Evolutionary conservation across 345 rosid species (phyloP).

Genomic region (Murraya koenigii): DNA sequence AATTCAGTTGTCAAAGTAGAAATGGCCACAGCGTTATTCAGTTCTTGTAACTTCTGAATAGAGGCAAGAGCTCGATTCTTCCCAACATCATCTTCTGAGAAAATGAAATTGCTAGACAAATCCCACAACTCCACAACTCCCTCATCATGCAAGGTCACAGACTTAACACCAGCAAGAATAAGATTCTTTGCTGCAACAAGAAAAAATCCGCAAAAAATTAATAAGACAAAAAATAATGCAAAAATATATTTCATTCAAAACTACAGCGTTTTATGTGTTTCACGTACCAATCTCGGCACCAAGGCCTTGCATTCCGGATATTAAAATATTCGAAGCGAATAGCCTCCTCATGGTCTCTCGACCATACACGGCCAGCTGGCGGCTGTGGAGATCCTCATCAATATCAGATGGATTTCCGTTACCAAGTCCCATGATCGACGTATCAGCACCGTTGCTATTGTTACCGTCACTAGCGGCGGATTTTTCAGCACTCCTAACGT

Average conservation of each 20-base stretch:
- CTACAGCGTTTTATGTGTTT: neutral
- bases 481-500: constrained; percentile 12
- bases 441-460: constrained; percentile 6
- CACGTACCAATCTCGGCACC: constrained; percentile 71
- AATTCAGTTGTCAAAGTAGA: constrained; percentile 57
- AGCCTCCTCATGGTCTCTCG: constrained; percentile 76
- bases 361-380: constrained; percentile 79
- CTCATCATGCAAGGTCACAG: constrained; percentile 85
- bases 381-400: constrained; percentile 76
- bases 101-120: constrained; percentile 71
- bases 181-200: constrained; percentile 76
- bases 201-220: neutral
- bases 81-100: constrained; percentile 73
- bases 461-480: neutral
- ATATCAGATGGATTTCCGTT: constrained; percentile 40
- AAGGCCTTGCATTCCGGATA: constrained; percentile 70
- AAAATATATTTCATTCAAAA: neutral
- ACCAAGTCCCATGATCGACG: constrained; percentile 33
- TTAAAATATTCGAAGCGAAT: constrained; percentile 60
- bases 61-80: constrained; percentile 84
- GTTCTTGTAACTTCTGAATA: constrained; percentile 83
- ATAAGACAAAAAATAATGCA: neutral
- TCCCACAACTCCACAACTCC: constrained; percentile 80
- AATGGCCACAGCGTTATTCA: constrained; percentile 74
- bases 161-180: constrained; percentile 91